Evolutionary conservation across 1,284 basidiomycete species (phyloP), one percentile per base, ranked within the genome.

Genomic region (Omphalotus olearius): DNA sequence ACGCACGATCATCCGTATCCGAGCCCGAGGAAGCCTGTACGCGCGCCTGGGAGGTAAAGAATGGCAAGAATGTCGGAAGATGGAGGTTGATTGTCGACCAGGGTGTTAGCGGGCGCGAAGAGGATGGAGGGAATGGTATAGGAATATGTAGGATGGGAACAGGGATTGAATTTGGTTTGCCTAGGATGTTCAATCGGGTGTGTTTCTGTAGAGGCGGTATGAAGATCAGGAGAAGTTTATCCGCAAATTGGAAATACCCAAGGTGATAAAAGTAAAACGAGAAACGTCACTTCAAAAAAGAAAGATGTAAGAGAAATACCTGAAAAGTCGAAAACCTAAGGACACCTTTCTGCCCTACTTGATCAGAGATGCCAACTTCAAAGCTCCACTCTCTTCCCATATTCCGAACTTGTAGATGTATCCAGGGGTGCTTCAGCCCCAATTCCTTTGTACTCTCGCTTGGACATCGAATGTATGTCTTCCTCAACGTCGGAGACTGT

Each of bases 241-340:
- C 2, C 30, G 13, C 38, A 39, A 48, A n/a, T n/a, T n/a, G 33
- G 57, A 53, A 46, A 50, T 38, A 42, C 18, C 26, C n/a, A 28
- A 39, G 46, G 50, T 14, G 43, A n/a, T 33, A 16, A 10, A 45
- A 25, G 14, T 16, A 17, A 30, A 42, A 26, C 13, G n/a, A n/a
- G 42, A 54, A 25, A 52, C n/a, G n/a, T n/a, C n/a, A n/a, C n/a
- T n/a, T n/a, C n/a, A 36, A 50, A 43, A 43, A 53, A 54, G 43
- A 47, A 54, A 16, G 42, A 40, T 45, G 59, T 11, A 47, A 49
- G 30, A 18, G 25, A 65, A 65, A 65, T 63, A 90, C 89, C 83
- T 92, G 89, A 62, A 91, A 93, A 11, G 86, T 92, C 18, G 90
- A 91, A 54, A 83, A 76, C 23, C 90, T 74, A 20, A 93, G 63